Base-by-base conservation (phyloP, 768 basidiomycete genomes). In the Mycena pura region DNA sequence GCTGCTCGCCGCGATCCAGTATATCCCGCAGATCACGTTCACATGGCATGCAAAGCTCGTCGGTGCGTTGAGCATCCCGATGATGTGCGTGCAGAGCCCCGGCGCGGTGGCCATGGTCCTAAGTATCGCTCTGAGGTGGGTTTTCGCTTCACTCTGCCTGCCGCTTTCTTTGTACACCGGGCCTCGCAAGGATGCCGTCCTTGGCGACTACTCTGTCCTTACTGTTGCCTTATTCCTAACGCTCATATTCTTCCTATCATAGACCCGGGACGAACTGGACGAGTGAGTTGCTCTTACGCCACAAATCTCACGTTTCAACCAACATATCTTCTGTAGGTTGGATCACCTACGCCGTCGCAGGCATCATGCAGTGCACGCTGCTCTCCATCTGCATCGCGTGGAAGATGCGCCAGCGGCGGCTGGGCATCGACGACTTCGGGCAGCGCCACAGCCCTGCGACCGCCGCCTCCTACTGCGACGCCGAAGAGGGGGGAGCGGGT, bases 61-160 rank as follows among this genome's bases (percentile, higher is more conserved):
- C 9, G 96, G 96, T 3, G 94, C 95, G 0, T 79, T 99, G 15
- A 95, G 93, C 69, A 92, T 99, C 57, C 90, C 91, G 1, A 98
- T 94, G 87, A 98, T 99, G 96, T 77, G 86, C 46, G 92, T 99
- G 15, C 96, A 99, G 75, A 93, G 87, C 13, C 95, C 95, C 3
- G 96, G 95, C 4, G 90, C 92, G 1, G 78, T 92, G 3, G 71
- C 93, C n/a, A 96, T 98, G 89, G 90, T 93, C 6, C 63, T 89
- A 5, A 92, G 88, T 63, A 92, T 95, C 57, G 91, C 89, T 7
- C 75, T 92, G 24, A 78, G 87, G 84, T 88, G 57, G 17, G 80
- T 68, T 31, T 31, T 43, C 40, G n/a, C 36, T 49, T 19, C 50
- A 17, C 36, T 27, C 22, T 7, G 5, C 10, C 27, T 17, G 5